A percentile compares a stretch with the other conserved stretches of the same genome.
Evolutionary conservation across 2,329 filamentous ascomycete species (phyloP).

Genomic region (Fusarium pininemorale): DNA sequence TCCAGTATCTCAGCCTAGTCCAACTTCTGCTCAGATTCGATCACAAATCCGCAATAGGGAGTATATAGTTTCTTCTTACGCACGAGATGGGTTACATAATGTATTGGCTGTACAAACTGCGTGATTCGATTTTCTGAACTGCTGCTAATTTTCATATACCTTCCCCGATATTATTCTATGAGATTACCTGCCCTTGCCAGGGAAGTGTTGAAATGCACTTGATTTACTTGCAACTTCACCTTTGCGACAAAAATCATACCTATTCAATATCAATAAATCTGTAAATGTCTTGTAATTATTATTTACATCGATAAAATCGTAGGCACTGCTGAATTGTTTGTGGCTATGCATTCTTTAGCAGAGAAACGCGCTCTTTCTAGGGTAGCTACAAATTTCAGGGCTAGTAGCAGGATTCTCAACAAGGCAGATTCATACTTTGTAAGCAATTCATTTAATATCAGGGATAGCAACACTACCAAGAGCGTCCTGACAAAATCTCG

Average conservation of each 20-base stretch:
- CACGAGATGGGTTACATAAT: rapidly evolving
- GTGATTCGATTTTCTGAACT: rapidly evolving
- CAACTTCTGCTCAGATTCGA: not conserved
- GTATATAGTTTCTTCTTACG: not conserved
- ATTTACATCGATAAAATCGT: rapidly evolving
- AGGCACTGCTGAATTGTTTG: not conserved
- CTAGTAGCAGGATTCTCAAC: rapidly evolving
- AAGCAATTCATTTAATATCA: not conserved
- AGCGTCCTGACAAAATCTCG: too few species aligned
- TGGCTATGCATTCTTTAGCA: not conserved
- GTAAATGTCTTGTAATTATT: not conserved
- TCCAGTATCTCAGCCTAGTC: rapidly evolving
- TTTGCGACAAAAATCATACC: too few species aligned
- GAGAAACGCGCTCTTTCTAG: not conserved
- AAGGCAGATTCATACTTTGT: not conserved
- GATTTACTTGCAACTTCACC: rapidly evolving
- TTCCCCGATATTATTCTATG: rapidly evolving
- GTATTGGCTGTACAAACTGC: rapidly evolving
- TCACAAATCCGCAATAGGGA: rapidly evolving
- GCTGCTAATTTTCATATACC: rapidly evolving
- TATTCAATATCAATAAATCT: not conserved
- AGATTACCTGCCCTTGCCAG: rapidly evolving
- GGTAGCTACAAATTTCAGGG: not conserved
- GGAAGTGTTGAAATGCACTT: rapidly evolving
- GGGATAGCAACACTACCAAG: too few species aligned